Conservation (phyloP, 2,329 filamentous ascomycete species). For the Torrubiellomyces zombiae region DNA sequence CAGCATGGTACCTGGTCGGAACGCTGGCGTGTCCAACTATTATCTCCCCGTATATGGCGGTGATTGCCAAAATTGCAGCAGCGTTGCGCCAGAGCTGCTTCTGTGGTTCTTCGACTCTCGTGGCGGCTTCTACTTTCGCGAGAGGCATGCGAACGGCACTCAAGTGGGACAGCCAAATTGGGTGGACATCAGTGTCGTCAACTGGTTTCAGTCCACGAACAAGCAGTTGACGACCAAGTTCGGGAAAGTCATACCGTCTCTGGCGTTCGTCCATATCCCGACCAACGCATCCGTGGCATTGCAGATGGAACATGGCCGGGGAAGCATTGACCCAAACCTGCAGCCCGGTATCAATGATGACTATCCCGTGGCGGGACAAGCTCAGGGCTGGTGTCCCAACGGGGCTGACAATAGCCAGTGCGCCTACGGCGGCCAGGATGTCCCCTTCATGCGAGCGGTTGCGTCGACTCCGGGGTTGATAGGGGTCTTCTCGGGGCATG, state of each 20-base stretch:
- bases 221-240: constrained; percentile 12
- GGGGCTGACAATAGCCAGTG: constrained; percentile 20
- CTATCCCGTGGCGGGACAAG: constrained; percentile 22
- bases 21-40: constrained; percentile 29
- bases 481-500: constrained; percentile 46
- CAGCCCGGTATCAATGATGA: constrained; percentile 31
- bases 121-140: constrained; percentile 36
- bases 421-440: constrained; percentile 32
- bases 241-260: constrained; percentile 22
- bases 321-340: constrained; percentile 16
- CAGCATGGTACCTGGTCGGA: constrained; percentile 19
- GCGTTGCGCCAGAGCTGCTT: constrained; percentile 26
- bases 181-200: constrained; percentile 26
- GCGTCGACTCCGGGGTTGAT: constrained; percentile 35
- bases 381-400: constrained; percentile 25
- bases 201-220: constrained; percentile 24
- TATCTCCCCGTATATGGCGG: constrained; percentile 25
- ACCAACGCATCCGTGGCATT: constrained; percentile 23
- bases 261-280: constrained; percentile 33
- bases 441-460: constrained; percentile 46
- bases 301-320: constrained; percentile 13
- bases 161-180: constrained; percentile 22
- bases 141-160: constrained; percentile 13
- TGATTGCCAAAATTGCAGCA: constrained; percentile 15
- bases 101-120: constrained; percentile 60